These are phyloP conservation scores for Colletotrichum tofieldiae DNA, from an alignment of 2,329 filamentous ascomycete species.

Conservation along the genomic window DNA sequence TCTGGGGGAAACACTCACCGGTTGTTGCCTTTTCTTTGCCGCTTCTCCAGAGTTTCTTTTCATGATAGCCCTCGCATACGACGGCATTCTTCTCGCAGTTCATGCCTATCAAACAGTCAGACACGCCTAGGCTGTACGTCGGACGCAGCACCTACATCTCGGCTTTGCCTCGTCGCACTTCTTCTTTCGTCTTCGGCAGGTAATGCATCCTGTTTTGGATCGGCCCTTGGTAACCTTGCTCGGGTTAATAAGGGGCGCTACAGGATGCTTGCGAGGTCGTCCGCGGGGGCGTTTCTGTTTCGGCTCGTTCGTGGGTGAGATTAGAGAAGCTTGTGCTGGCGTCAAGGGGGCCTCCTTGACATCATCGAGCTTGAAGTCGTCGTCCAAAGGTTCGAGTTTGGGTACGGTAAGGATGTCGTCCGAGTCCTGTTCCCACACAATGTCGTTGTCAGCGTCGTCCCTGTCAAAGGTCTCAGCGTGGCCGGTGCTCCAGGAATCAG, in stretches of 20 bases:
- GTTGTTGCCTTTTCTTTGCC: constrained; percentile 84
- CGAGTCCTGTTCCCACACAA: constrained; percentile 63
- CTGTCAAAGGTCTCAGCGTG: constrained; percentile 54
- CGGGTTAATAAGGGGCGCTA: constrained; percentile 69
- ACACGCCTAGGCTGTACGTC: not conserved
- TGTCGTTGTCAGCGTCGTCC: constrained; percentile 58
- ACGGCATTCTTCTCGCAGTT: constrained; percentile 96
- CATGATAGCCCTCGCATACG: constrained; percentile 90
- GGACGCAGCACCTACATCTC: constrained; percentile 66
- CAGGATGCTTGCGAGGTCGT: constrained; percentile 85
- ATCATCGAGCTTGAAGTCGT: constrained; percentile 69
- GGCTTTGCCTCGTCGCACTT: constrained; percentile 81
- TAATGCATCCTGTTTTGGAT: constrained; percentile 79
- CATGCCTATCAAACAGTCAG: constrained; percentile 68
- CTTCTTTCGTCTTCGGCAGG: constrained; percentile 79
- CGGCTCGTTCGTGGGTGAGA: constrained; percentile 46
- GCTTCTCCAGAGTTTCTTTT: constrained; percentile 89
- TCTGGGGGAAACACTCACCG: constrained; percentile 59
- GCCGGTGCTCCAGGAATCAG: constrained; percentile 61
- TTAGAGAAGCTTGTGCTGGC: constrained; percentile 41
- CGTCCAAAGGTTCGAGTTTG: constrained; percentile 72
- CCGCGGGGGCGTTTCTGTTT: constrained; percentile 80
- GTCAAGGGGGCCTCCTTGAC: constrained; percentile 62
- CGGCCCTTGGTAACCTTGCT: constrained; percentile 84
- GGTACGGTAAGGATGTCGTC: constrained; percentile 64